Base-by-base conservation (phyloP, 257 asterid genomes). In the Petunia axillaris region DNA sequence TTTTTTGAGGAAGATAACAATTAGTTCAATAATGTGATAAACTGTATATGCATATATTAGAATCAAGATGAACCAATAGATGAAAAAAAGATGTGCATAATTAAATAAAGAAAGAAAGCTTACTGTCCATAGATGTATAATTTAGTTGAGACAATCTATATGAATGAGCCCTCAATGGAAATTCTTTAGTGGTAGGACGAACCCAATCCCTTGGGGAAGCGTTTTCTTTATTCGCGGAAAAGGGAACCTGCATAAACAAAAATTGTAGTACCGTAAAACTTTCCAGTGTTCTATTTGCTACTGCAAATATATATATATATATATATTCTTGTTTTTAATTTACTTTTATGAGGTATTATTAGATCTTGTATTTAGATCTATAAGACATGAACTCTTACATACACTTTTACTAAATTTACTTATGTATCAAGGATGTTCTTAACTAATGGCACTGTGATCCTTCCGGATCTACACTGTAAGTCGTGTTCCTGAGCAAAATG, bases 151-250 rank as follows among this genome's bases (percentile, higher is more conserved):
- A 57, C 52, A 53, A 65, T 75, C 15, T 59, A 11, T 63, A 15
- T 55, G 76, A 66, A 54, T 75, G 55, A 5, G 67, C 52, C 40
- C 79, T 74, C 46, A 44, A 9, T 63, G 74, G 40, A 75, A 6
- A 71, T 66, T 43, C 77, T 64, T 44, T 68, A 38, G 54, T 4
- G 11, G 80, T 77, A 52, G 53, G 64, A 54, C 14, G 76, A 76
- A 86, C 59, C 85, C 78, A 80, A 78, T 82, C 58, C 77, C 81
- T 41, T 38, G 82, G 85, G 79, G 53, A 60, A 52, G 73, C 3
- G 36, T 78, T 62, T 70, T 76, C 87, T 50, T 82, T 81, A 67
- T 59, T 57, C 58, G 25, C 57, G 50, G 70, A 80, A 78, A 87
- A 87, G 2, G 86, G 79, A 41, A 82, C 83, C 88, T 84, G 83